Conservation (phyloP, 2,329 filamentous ascomycete genomes). For the Pseudogymnoascus sp. region DNA sequence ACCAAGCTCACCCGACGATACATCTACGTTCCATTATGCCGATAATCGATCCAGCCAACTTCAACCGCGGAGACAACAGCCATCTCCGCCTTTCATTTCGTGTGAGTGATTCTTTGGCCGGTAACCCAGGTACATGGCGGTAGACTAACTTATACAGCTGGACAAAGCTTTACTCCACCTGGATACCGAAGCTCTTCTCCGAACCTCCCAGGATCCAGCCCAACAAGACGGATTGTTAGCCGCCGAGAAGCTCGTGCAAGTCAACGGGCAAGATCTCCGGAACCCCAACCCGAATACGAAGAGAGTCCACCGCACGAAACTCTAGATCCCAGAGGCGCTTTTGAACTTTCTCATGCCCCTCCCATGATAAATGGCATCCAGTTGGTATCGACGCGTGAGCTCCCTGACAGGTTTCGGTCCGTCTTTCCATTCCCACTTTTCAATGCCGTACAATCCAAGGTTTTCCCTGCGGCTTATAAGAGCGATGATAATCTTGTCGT, state of each 20-base stretch:
- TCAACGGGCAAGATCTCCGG: background rate
- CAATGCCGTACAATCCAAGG: conserved; percentile 78
- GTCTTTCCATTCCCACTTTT: conserved; percentile 70
- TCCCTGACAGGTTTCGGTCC: conserved; percentile 62
- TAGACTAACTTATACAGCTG: background rate
- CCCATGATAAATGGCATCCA: conserved; percentile 43
- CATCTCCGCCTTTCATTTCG: conserved; percentile 24
- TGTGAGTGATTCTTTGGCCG: conserved; percentile 18
- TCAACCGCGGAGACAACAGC: conserved; percentile 23
- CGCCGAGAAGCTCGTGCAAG: conserved; percentile 16
- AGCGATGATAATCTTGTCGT: conserved; percentile 71
- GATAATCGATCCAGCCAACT: conserved; percentile 17
- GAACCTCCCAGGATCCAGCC: conserved; percentile 22
- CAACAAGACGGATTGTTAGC: conserved; percentile 22
- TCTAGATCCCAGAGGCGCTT: background rate
- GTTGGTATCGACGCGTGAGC: conserved; percentile 48
- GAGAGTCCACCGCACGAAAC: background rate
- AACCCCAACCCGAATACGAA: background rate
- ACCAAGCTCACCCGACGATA: background rate
- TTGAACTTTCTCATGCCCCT: conserved; percentile 20
- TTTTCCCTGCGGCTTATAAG: conserved; percentile 59
- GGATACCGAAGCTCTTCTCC: conserved; percentile 20
- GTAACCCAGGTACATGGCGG: background rate
- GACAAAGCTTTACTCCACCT: background rate
- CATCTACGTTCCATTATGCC: conserved; percentile 15